A percentile compares a stretch with the other conserved stretches of the same genome.
Conservation (phyloP, 176 grass and related monocot species). For the Musa acuminata region DNA sequence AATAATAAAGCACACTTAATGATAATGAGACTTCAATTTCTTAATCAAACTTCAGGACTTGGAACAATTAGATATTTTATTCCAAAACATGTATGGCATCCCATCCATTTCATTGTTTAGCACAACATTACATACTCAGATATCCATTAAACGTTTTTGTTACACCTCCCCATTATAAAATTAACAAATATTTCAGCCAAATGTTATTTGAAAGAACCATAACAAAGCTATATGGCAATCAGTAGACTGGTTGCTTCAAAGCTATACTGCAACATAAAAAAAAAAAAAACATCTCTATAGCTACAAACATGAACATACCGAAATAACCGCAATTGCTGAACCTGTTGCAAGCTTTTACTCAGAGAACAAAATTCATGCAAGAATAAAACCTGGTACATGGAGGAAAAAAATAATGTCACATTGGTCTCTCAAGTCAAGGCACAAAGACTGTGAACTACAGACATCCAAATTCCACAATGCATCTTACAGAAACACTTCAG, state of each 20-base stretch:
- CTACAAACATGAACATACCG: constrained; percentile 43
- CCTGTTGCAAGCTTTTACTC: constrained; percentile 89
- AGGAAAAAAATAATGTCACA: neutral
- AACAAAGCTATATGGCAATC: neutral
- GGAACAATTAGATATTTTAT: neutral
- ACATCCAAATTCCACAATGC: no score
- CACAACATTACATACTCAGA: neutral
- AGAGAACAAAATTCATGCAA: constrained; percentile 97
- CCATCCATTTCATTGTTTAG: no score
- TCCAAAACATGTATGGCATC: no score
- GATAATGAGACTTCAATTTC: neutral
- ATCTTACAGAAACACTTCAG: no score
- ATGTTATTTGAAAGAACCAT: neutral
- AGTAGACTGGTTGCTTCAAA: neutral
- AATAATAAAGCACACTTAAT: neutral
- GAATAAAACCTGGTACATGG: constrained; percentile 65
- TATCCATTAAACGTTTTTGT: neutral
- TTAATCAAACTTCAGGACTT: neutral
- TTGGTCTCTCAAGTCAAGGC: no score
- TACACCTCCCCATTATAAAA: neutral
- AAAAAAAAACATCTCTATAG: neutral
- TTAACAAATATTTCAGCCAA: neutral
- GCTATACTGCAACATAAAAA: neutral
- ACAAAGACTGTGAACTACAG: no score
- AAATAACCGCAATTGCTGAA: constrained; percentile 87